These are phyloP conservation scores for Astrothelium subdiscretum DNA, from an alignment of 495 filamentous ascomycete genomes.

Conservation along the genomic window DNA sequence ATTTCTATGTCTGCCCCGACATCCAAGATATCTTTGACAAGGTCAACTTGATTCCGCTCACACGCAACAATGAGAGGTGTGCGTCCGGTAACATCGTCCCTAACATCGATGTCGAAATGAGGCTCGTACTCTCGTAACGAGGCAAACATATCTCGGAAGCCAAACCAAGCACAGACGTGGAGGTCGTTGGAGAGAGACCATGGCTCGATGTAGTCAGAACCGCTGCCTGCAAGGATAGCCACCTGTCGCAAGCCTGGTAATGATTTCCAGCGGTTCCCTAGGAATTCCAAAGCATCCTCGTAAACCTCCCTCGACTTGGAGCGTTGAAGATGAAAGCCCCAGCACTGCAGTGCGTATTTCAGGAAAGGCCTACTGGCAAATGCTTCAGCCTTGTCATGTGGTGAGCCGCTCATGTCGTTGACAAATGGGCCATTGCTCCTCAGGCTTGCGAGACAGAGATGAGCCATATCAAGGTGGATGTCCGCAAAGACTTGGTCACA, in stretches of 20 bases:
- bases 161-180: constrained; percentile 5
- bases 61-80: constrained; percentile 3
- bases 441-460: neutral
- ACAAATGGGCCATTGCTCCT: neutral
- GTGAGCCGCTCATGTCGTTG: neutral
- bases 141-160: neutral
- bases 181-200: neutral
- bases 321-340: constrained; percentile 3
- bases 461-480: neutral
- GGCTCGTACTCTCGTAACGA: neutral
- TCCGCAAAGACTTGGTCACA: neutral
- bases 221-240: neutral
- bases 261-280: neutral
- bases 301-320: neutral
- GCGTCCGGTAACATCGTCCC: neutral
- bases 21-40: neutral
- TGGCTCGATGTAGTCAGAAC: neutral
- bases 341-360: constrained; percentile 6
- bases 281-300: neutral
- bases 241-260: neutral
- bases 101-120: neutral
- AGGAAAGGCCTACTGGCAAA: constrained; percentile 1
- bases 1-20: neutral
- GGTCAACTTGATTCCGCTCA: neutral
- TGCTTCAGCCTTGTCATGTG: neutral